Base-by-base conservation (phyloP, 1,284 basidiomycete genomes). In the Taiwanofungus camphoratus region DNA sequence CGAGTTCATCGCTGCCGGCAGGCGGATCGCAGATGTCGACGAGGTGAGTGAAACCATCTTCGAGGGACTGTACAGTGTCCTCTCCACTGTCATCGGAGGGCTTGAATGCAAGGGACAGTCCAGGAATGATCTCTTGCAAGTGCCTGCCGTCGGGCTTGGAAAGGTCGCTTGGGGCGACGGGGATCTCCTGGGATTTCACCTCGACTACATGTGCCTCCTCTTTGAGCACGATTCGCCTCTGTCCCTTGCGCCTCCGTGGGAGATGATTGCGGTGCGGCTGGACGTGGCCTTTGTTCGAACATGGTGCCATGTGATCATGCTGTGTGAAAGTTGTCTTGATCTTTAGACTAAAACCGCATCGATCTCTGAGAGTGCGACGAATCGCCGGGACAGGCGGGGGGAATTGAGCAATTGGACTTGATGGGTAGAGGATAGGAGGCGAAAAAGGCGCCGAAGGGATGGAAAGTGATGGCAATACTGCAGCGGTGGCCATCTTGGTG, bases 261-360 rank as follows among this genome's bases (percentile, higher is more conserved):
- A 60, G 55, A 36, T 57, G 38, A 45, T 41, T 55, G 15, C 57
- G 55, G 42, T 62, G 60, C 16, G 60, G 60, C 42, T 62, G 60
- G 36, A 53, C 30, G 50, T 57, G 48, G 20, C 53, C 53, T 41
- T 57, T 58, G 27, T 55, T 47, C 15, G 57, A 56, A 49, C 56
- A 55, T 40, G 46, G 44, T 4, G 38, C 48, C 27, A 43, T 35
- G 13, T 40, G 39, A 16, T 43, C 20, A 15, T 42, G 33, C 15
- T 34, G 44, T 21, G 32, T 45, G 45, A 48, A 50, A 15, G 42
- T 36, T 41, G 49, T 48, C 23, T 45, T 51, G 48, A 51, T 51
- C 22, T 52, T 49, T n/a, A 60, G 51, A 21, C 48, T 52, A 40
- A 59, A 42, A 18, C 57, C 55, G 30, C 57, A 54, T 36, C 53